phyloP scores from a whole-genome alignment of 495 filamentous ascomycete genomes.

The Xylaria intraflava region DNA sequence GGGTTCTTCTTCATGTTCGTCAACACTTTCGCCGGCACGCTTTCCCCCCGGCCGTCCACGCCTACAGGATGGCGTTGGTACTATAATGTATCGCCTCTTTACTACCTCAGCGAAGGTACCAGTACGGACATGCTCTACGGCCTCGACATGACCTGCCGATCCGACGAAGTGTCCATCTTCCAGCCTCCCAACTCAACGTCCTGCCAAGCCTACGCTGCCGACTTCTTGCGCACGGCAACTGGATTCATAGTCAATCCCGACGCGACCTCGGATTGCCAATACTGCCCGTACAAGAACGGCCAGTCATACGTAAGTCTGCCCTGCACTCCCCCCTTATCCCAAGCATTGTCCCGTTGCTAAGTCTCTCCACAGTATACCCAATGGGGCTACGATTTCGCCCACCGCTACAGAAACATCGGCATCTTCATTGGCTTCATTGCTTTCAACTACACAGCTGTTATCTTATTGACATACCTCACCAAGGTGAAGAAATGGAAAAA shows the following conservation, averaged over 20 bases:
- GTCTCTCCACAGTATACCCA: background rate
- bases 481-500: constrained; percentile 15
- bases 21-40: constrained; percentile 50
- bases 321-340: background rate
- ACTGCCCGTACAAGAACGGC: constrained; percentile 40
- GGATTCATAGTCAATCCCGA: constrained; percentile 50
- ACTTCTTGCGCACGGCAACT: constrained; percentile 40
- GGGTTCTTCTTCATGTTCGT: constrained; percentile 45
- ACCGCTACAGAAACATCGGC: constrained; percentile 18
- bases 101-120: constrained; percentile 57
- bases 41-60: constrained; percentile 47
- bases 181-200: constrained; percentile 41
- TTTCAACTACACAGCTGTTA: constrained; percentile 24
- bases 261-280: constrained; percentile 48
- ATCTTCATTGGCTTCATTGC: constrained; percentile 29
- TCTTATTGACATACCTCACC: constrained; percentile 22
- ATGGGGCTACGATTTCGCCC: constrained; percentile 8
- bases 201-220: constrained; percentile 51
- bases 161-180: constrained; percentile 52
- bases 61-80: constrained; percentile 55
- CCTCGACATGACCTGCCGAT: constrained; percentile 48
- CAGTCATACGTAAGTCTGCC: constrained; percentile 13
- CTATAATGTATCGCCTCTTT: constrained; percentile 68
- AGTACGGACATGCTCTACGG: constrained; percentile 53
- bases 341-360: background rate